These are phyloP conservation scores for Gaeumannomyces tritici DNA, from an alignment of 2,329 filamentous ascomycete genomes.

Conservation along the genomic window DNA sequence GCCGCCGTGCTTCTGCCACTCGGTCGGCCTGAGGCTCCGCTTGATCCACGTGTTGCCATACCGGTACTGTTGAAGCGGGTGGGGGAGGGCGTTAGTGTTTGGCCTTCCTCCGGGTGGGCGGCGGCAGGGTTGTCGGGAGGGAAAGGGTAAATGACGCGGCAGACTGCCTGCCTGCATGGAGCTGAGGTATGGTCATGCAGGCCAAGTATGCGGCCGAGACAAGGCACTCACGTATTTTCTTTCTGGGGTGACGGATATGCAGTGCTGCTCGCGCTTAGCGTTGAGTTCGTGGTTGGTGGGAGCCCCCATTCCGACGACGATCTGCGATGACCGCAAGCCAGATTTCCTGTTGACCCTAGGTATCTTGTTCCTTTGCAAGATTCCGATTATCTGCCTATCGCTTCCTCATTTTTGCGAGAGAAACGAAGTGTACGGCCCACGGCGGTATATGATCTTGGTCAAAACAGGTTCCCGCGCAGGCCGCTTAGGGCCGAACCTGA, in stretches of 20 bases:
- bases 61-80: conserved; percentile 13
- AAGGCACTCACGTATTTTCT: conserved; percentile 7
- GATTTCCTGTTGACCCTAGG: not conserved
- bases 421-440: not conserved
- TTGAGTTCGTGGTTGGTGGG: conserved; percentile 7
- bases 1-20: conserved; percentile 18
- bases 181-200: too few relatives aligned
- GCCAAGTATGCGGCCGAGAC: not conserved
- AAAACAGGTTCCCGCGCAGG: not conserved
- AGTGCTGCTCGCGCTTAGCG: conserved; percentile 6
- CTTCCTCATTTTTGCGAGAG: too few relatives aligned
- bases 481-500: not conserved
- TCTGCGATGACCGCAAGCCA: not conserved
- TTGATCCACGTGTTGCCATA: conserved; percentile 19
- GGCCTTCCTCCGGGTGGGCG: not conserved
- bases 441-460: not conserved
- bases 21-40: conserved; percentile 17
- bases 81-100: not conserved
- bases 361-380: not conserved
- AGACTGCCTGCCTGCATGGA: not conserved
- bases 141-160: not conserved
- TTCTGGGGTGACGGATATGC: conserved; percentile 6
- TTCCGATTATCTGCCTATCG: not conserved
- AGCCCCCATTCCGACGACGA: conserved; percentile 3
- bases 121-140: too few relatives aligned